These are phyloP conservation scores for Paraurostyla sp. DNA, from an alignment of 73 alveolate species.

Conservation along the genomic window DNA sequence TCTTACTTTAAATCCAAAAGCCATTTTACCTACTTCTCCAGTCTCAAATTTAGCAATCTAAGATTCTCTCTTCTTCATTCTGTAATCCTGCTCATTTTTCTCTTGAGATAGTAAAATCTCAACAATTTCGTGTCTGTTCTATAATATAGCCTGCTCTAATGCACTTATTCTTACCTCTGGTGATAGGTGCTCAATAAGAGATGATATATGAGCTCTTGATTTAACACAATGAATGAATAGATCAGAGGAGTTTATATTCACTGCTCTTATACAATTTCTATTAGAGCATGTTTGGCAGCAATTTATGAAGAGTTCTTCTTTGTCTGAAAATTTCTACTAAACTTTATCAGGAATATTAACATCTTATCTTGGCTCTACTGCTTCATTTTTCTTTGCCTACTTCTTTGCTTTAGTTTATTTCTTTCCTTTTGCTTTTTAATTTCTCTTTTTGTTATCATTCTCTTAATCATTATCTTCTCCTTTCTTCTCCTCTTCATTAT, in stretches of 20 bases:
- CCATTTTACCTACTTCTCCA: constrained; percentile 90
- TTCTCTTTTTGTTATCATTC: background rate
- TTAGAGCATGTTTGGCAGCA: constrained; percentile 66
- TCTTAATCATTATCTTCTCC: background rate
- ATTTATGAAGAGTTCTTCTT: background rate
- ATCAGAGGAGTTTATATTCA: background rate
- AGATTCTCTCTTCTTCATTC: constrained; percentile 35
- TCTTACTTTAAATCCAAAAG: constrained; percentile 94
- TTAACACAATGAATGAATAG: constrained; percentile 22
- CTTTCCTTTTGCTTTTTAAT: background rate
- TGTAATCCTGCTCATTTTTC: constrained; percentile 26
- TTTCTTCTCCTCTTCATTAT: constrained; percentile 6
- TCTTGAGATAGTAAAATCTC: constrained; percentile 2
- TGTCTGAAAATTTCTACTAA: background rate
- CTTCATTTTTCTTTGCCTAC: background rate
- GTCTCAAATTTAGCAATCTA: constrained; percentile 86
- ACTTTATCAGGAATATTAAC: background rate
- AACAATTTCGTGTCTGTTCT: background rate
- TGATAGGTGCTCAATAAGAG: constrained; percentile 30
- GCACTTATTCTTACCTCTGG: constrained; percentile 59
- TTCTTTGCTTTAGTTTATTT: constrained; percentile 32
- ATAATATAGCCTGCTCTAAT: constrained; percentile 12
- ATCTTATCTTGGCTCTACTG: constrained; percentile 18
- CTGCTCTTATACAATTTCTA: constrained; percentile 36
- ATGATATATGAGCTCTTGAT: constrained; percentile 16